Evolutionary conservation across 1,284 basidiomycete species (phyloP).

Genomic region (Cystobasidiaceae sp.): DNA sequence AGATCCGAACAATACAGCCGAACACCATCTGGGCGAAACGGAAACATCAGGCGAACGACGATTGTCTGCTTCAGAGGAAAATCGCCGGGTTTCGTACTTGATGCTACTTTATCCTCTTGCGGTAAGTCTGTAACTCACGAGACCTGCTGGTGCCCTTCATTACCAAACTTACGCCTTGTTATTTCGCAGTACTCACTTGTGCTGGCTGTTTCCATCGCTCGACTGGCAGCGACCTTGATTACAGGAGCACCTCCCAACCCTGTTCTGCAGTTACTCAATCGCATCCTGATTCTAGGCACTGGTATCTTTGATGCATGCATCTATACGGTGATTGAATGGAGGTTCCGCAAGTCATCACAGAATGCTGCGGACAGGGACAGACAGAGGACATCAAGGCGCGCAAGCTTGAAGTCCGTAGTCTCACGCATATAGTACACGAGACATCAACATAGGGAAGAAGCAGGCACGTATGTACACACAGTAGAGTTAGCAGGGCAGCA

Average conservation of each 20-base stretch:
- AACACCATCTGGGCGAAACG: not conserved
- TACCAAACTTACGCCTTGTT: not conserved
- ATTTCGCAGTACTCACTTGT: slow-evolving; percentile 6
- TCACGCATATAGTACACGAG: too few relatives aligned
- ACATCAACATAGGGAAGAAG: too few relatives aligned
- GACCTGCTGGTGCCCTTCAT: not conserved
- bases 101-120: slow-evolving; percentile 33
- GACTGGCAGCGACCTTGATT: not conserved
- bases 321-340: slow-evolving; percentile 32
- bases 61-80: slow-evolving; percentile 26
- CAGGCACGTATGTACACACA: too few relatives aligned
- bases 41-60: not conserved
- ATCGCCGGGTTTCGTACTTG: slow-evolving; percentile 15
- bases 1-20: not conserved
- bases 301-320: slow-evolving; percentile 29
- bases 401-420: too few relatives aligned
- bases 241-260: not conserved
- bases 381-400: too few relatives aligned
- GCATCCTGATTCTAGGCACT: slow-evolving; percentile 1
- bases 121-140: not conserved
- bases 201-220: slow-evolving; percentile 10
- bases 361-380: not conserved
- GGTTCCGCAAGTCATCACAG: slow-evolving; percentile 17
- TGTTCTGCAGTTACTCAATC: slow-evolving; percentile 5
- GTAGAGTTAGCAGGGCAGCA: too few relatives aligned